phyloP scores from a whole-genome alignment of 1,139 yeast genomes.

The Geotrichum restrictum region DNA sequence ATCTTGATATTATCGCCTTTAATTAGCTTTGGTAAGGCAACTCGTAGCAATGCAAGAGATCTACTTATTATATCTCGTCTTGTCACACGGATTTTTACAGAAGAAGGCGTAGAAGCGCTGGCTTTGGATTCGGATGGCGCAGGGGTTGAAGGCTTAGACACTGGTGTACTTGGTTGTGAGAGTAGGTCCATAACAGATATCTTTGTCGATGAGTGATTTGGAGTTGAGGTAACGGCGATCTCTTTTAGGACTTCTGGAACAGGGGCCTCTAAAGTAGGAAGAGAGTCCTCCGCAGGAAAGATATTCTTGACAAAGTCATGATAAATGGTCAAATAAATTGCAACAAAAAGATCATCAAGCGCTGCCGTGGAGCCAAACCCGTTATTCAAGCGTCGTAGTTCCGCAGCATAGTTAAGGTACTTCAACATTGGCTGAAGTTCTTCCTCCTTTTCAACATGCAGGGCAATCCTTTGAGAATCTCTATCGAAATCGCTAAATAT shows the following conservation, averaged over 20 bases:
- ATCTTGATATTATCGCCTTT: constrained; percentile 14
- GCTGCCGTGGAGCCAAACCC: constrained; percentile 80
- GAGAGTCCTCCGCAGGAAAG: constrained; percentile 2
- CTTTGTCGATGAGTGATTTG: constrained; percentile 20
- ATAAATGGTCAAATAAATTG: constrained; percentile 54
- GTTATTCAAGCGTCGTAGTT: constrained; percentile 66
- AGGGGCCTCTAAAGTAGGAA: neutral
- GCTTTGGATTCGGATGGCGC: constrained; percentile 14
- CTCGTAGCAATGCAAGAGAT: constrained; percentile 37
- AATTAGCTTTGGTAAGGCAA: constrained; percentile 26
- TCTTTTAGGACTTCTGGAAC: constrained; percentile 1
- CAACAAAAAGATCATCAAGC: constrained; percentile 69
- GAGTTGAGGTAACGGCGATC: constrained; percentile 9
- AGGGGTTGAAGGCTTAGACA: constrained; percentile 20
- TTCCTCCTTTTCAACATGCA: constrained; percentile 26
- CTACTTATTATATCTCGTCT: constrained; percentile 40
- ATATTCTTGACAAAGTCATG: constrained; percentile 21
- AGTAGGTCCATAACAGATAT: constrained; percentile 28
- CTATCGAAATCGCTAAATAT: constrained; percentile 45
- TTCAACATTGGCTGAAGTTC: constrained; percentile 24
- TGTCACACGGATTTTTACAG: constrained; percentile 32
- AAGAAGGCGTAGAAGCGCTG: constrained; percentile 19
- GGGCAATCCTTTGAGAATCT: constrained; percentile 27
- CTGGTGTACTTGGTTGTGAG: constrained; percentile 20
- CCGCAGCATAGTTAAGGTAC: constrained; percentile 51